Evolutionary conservation across 2,329 filamentous ascomycete genomes (phyloP).

Genomic region (Sclerotinia spermophila): DNA sequence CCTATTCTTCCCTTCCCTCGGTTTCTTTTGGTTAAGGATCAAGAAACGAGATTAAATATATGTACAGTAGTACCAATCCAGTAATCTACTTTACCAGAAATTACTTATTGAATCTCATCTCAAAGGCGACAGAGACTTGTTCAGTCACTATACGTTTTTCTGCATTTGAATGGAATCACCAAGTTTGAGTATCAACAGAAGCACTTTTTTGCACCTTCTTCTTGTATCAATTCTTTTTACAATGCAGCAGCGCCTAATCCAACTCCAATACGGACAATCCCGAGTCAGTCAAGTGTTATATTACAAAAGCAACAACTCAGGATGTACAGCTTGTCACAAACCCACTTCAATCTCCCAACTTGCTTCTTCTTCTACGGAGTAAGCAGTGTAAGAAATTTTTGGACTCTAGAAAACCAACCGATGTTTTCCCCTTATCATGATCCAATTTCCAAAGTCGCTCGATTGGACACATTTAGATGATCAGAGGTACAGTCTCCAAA

Average conservation of each 20-base stretch:
- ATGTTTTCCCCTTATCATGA: not conserved
- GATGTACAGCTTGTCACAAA: not conserved
- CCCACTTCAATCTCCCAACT: slow-evolving; percentile 1
- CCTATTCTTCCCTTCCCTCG: not conserved
- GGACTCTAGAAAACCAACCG: not conserved
- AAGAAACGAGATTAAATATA: not conserved
- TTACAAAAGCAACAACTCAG: not conserved
- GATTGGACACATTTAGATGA: too few species aligned
- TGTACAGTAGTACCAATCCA: too few species aligned
- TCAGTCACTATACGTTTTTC: not conserved
- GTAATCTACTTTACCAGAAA: not conserved
- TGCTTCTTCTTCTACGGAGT: too few species aligned
- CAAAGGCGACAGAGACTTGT: not conserved
- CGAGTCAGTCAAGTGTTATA: not conserved
- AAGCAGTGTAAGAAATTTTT: not conserved
- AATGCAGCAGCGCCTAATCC: not conserved
- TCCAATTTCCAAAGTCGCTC: slow-evolving; percentile 4
- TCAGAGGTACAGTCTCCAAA: not conserved
- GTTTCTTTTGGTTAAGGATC: not conserved
- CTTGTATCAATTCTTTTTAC: not conserved
- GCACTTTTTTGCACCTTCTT: not conserved
- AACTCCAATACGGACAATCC: not conserved
- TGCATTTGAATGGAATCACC: not conserved
- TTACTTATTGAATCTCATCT: not conserved
- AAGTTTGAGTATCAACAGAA: not conserved